Base-by-base conservation (phyloP, 352 stramenopile species). In the Globisporangium perplexum region DNA sequence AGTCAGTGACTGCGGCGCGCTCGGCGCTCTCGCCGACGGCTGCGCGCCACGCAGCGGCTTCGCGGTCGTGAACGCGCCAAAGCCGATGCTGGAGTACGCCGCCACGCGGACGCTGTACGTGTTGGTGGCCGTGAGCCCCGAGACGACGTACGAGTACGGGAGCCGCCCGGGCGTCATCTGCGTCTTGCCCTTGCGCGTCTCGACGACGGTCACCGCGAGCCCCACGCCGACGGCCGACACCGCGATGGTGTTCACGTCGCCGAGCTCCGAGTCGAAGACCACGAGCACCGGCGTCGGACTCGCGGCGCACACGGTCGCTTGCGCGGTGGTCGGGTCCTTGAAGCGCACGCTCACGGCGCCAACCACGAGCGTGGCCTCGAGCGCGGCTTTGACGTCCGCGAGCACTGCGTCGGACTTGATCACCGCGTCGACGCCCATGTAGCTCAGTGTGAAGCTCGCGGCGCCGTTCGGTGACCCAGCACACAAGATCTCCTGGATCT, bases 31-130 rank as follows among this genome's bases (percentile, higher is more conserved):
- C 8, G 61, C 36, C 2, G 77, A 57, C 11, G 81, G 69, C 7
- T 77, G 55, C 22, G 77, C 55, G 12, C 66, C 65, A 18, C 55
- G 58, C 0, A 61, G 33, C 1, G 77, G 63, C 24, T 72, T 65
- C 18, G 65, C 77, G 31, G 73, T 69, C 3, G 63, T 65, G 50
- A 93, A 95, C 0, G 71, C 43, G 0, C 95, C 92, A 55, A 95
- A 98, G 17, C 96, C 96, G 15, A 97, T 65, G 26, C 76, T 90
- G 66, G 97, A 98, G 76, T 98, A 98, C 18, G 95, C 93, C 10
- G 91, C 88, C 10, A 98, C 80, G 22, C 94, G 88, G 3, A 85
- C 86, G 33, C 79, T 90, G 59, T 98, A 98, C 5, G 60, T 62
- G n/a, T 85, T 76, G 4, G 81, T 71, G 20, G 80, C 50, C 3